Percentiles rank a stretch among this genome's conserved stretches.
These are phyloP conservation scores for Lachnum nothofagi DNA, from an alignment of 2,329 filamentous ascomycete species.

Conservation along the genomic window DNA sequence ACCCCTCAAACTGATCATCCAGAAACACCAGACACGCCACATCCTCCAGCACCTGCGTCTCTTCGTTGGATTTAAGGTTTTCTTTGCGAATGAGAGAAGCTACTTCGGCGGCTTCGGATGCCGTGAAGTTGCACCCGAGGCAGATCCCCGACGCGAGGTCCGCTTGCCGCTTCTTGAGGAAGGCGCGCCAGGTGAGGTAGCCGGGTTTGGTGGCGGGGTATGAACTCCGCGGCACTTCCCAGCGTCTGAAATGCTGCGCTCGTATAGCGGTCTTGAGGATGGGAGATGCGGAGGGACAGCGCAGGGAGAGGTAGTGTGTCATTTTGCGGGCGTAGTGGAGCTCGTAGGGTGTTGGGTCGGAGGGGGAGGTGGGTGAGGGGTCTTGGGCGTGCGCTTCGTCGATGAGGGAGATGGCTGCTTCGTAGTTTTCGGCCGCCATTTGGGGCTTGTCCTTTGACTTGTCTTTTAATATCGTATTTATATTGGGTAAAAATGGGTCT, in stretches of 20 bases:
- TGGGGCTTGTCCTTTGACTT: neutral
- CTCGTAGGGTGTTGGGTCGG: slow-evolving; percentile 60
- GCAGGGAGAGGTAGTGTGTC: slow-evolving; percentile 64
- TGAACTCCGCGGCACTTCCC: slow-evolving; percentile 70
- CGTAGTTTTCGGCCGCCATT: slow-evolving; percentile 33
- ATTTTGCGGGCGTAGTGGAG: slow-evolving; percentile 77
- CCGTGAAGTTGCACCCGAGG: slow-evolving; percentile 33
- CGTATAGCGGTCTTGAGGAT: slow-evolving; percentile 70
- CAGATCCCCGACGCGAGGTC: slow-evolving; percentile 54
- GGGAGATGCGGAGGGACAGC: slow-evolving; percentile 58
- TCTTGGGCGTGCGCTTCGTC: slow-evolving; percentile 68
- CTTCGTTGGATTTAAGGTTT: slow-evolving; percentile 57
- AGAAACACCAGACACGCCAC: slow-evolving; percentile 83
- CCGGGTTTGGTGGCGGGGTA: slow-evolving; percentile 72
- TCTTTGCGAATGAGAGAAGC: slow-evolving; percentile 75
- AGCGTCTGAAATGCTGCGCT: slow-evolving; percentile 77
- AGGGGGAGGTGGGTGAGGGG: slow-evolving; percentile 52
- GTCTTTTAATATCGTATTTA: no score
- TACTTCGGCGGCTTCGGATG: slow-evolving; percentile 55
- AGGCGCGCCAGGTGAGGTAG: slow-evolving; percentile 75
- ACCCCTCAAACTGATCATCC: slow-evolving; percentile 79
- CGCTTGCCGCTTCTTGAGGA: slow-evolving; percentile 67
- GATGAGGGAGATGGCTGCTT: slow-evolving; percentile 59
- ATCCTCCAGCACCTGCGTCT: slow-evolving; percentile 75
- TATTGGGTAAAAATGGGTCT: no score